Base-by-base conservation (phyloP, 1,284 basidiomycete species). In the Austroboletus niveus region DNA sequence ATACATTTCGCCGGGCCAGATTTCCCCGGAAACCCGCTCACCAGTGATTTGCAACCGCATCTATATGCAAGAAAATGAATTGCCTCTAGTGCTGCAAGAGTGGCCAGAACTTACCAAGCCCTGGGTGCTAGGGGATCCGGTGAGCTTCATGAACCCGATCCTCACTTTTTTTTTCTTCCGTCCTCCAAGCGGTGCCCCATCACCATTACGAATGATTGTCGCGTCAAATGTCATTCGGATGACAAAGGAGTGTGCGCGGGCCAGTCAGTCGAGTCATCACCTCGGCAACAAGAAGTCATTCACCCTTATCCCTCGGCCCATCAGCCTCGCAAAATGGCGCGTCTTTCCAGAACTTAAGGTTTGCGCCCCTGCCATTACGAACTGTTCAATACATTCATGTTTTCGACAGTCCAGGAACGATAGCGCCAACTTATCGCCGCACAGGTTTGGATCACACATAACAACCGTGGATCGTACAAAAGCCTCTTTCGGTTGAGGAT, bases 21-120 rank as follows among this genome's bases (percentile, higher is more conserved):
- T 49, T 46, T 20, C 27, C 32, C 31, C 42, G 45, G 36, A 24
- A 14, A 20, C 20, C 42, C 9, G 38, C 35, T 42, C 34, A 40
- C 39, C 32, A 8, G 32, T 42, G 51, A 49, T 50, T 52, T 27
- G 42, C 50, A 49, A 51, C 38, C 52, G 65, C 61, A 52, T n/a
- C 32, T 45, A 40, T 49, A 20, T 35, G 34, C 36, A 39, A 17
- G 36, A 39, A 46, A 41, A 53, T 48, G 30, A 59, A 52, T 8
- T 20, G 34, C 27, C 36, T 36, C 17, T 40, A 11, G 30, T 38
- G 32, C 11, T 41, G 39, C 30, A 36, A 41, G 30, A 30, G 36
- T 15, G 8, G n/a, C 38, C 20, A 36, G 17, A 24, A n/a, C 14
- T 8, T 10, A 12, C 22, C 38, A 40, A 20, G 39, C 7, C 8